Conservation (phyloP, 306 rosid genomes). For the Astragalus glycyphyllos region DNA sequence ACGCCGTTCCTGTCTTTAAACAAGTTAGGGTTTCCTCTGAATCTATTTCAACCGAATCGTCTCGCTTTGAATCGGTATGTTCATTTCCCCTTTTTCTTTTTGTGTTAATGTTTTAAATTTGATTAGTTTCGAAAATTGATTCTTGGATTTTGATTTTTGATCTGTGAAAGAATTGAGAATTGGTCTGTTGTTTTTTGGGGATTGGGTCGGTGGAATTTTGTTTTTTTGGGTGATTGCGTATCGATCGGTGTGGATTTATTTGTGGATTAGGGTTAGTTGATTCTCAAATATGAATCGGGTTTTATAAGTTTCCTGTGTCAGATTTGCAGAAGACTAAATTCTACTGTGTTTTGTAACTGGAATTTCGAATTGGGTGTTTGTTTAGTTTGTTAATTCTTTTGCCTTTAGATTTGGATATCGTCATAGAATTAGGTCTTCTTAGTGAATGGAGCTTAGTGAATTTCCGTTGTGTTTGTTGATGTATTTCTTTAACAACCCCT, state of each 20-base stretch:
- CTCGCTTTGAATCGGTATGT: conserved; percentile 53
- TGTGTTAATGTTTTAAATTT: neutral
- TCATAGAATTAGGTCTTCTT: neutral
- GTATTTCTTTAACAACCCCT: neutral
- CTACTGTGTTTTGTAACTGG: neutral
- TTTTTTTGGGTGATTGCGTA: neutral
- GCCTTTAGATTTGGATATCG: neutral
- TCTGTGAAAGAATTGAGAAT: conserved; percentile 8
- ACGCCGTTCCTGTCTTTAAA: conserved; percentile 53
- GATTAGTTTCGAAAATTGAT: neutral
- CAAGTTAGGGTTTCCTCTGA: conserved; percentile 51
- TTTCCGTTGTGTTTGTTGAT: neutral
- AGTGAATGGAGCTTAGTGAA: neutral
- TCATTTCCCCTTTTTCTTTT: neutral
- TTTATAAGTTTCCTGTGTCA: neutral
- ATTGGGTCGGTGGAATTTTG: neutral
- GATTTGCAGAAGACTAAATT: conserved; percentile 19
- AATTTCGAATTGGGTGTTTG: conserved; percentile 2
- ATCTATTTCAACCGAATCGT: conserved; percentile 37
- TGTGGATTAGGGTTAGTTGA: neutral
- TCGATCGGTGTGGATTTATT: neutral
- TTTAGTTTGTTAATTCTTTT: neutral
- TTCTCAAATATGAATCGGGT: conserved; percentile 16
- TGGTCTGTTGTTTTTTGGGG: neutral
- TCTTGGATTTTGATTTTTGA: neutral